Percentiles rank a stretch among this genome's conserved stretches.
Conservation (phyloP, 2,329 filamentous ascomycete genomes). For the Gaeumannomyces sp. region DNA sequence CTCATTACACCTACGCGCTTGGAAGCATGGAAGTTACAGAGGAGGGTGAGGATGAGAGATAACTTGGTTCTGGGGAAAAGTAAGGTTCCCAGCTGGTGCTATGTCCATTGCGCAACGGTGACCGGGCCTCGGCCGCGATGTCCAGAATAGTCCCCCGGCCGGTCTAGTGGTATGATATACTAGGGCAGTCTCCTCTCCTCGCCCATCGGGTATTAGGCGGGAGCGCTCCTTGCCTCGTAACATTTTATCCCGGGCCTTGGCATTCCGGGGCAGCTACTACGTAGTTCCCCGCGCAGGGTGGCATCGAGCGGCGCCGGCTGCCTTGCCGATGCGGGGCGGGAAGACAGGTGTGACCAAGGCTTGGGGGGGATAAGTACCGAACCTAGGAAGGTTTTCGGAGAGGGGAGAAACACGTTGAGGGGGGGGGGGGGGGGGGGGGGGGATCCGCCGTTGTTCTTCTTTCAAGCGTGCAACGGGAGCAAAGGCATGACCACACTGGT, state of each 20-base stretch:
- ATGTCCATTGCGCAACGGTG: too few species aligned
- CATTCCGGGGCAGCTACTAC: background rate
- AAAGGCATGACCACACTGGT: background rate
- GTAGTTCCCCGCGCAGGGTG: background rate
- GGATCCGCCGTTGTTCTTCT: background rate
- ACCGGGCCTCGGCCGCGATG: too few species aligned
- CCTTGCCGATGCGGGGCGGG: slow-evolving; percentile 3
- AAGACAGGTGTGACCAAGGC: background rate
- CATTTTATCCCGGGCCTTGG: slow-evolving; percentile 7
- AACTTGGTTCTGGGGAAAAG: too few species aligned
- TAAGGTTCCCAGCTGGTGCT: too few species aligned
- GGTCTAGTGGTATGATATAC: too few species aligned
- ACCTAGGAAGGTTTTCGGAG: background rate
- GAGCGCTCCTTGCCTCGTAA: background rate
- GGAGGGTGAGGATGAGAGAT: too few species aligned
- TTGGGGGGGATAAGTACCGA: background rate
- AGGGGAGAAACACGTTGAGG: background rate
- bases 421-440: too few species aligned
- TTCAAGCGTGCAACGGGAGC: background rate
- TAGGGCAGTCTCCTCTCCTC: background rate
- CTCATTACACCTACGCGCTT: too few species aligned
- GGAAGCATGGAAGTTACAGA: too few species aligned
- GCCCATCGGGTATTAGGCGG: background rate
- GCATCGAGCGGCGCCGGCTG: background rate
- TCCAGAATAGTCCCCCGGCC: too few species aligned